Conservation (phyloP, 257 asterid species). For the Phtheirospermum japonicum region DNA sequence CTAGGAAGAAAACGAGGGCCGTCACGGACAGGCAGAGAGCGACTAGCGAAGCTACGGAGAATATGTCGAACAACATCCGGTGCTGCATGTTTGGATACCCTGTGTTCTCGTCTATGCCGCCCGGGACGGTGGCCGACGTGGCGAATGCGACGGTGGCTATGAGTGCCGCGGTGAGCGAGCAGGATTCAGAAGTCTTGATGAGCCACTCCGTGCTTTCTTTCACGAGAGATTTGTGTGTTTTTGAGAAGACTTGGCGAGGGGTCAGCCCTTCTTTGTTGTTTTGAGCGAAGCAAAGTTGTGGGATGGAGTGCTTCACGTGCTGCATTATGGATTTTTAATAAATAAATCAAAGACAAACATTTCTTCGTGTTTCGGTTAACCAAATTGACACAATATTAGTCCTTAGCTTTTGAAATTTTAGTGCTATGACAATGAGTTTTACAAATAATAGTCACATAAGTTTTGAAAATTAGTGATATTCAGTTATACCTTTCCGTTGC, state of each 20-base stretch:
- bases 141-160: conserved; percentile 66
- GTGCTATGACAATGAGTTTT: too few relatives aligned
- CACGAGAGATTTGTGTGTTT: conserved; percentile 33
- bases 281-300: conserved; percentile 28
- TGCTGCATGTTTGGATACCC: conserved; percentile 43
- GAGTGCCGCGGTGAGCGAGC: conserved; percentile 61
- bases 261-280: conserved; percentile 41
- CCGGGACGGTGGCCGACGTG: conserved; percentile 56
- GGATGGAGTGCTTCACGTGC: conserved; percentile 41
- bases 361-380: too few relatives aligned
- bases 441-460: too few relatives aligned
- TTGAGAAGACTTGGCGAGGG: conserved; percentile 36
- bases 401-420: too few relatives aligned
- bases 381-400: too few relatives aligned
- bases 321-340: too few relatives aligned
- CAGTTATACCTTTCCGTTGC: too few relatives aligned
- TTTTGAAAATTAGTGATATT: too few relatives aligned
- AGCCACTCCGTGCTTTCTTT: conserved; percentile 51
- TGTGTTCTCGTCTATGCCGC: conserved; percentile 35
- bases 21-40: conserved; percentile 64
- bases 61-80: conserved; percentile 37
- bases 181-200: conserved; percentile 60
- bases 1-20: conserved; percentile 55
- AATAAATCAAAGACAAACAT: too few relatives aligned
- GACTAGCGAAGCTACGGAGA: conserved; percentile 41